Conservation (phyloP, 495 filamentous ascomycete genomes). For the Penicillium coprophilum region DNA sequence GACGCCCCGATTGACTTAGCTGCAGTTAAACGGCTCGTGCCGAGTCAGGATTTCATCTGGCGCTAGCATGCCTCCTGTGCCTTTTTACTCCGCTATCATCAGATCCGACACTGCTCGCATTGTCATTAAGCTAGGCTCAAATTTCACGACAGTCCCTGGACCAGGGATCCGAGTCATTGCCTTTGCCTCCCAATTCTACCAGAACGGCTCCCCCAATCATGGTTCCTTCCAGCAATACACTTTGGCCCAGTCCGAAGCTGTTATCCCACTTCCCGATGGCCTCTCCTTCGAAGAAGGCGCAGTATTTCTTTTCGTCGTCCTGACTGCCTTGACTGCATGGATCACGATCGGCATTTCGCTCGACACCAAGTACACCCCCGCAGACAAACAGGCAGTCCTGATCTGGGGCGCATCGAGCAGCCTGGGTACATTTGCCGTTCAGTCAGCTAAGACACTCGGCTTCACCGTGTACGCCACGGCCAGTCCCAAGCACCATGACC, state of each 20-base stretch:
- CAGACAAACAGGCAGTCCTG: conserved; percentile 37
- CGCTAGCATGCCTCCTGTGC: conserved; percentile 18
- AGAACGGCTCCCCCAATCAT: conserved; percentile 29
- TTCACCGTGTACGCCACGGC: conserved; percentile 49
- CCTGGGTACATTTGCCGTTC: conserved; percentile 43
- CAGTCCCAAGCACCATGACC: conserved; percentile 43
- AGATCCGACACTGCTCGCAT: conserved; percentile 35
- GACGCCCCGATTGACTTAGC: no score
- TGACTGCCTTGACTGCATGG: conserved; percentile 34
- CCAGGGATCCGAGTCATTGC: conserved; percentile 38
- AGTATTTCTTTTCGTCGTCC: conserved; percentile 38
- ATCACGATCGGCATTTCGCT: conserved; percentile 36
- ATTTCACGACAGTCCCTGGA: conserved; percentile 25
- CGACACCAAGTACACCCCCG: conserved; percentile 25
- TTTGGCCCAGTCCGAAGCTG: conserved; percentile 25
- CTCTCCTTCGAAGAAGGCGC: conserved; percentile 41
- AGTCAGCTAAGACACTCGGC: conserved; percentile 41
- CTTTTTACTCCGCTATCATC: conserved; percentile 37
- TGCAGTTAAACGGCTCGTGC: no score
- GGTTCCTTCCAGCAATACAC: conserved; percentile 43
- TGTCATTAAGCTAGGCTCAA: conserved; percentile 36
- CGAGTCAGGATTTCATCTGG: no score
- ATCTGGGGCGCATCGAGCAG: conserved; percentile 53
- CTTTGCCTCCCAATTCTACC: conserved; percentile 34
- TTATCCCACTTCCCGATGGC: conserved; percentile 33